Evolutionary conservation across 768 basidiomycete genomes (phyloP).

Genomic region (Peribolospora kevripleyi): DNA sequence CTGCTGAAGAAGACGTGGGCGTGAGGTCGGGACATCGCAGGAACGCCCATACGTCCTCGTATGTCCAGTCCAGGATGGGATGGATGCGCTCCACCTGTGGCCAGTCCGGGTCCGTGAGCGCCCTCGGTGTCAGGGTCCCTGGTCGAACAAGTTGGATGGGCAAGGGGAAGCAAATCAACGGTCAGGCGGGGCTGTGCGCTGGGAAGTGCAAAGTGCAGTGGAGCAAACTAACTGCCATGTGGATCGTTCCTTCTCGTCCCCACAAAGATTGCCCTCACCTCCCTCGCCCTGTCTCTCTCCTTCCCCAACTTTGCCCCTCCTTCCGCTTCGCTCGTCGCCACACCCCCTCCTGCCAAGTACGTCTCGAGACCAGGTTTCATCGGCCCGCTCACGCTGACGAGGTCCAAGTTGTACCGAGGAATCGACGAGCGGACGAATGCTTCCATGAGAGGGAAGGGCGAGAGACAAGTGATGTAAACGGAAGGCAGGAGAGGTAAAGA

Average conservation of each 20-base stretch:
- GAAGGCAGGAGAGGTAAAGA: conserved; percentile 20
- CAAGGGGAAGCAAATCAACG: neutral
- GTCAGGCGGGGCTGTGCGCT: neutral
- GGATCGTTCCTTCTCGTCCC: conserved; percentile 79
- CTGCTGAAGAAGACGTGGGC: neutral
- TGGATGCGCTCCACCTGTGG: conserved; percentile 72
- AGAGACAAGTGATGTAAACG: conserved; percentile 76
- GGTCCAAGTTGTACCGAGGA: conserved; percentile 43
- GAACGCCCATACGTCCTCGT: conserved; percentile 71
- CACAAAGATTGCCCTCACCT: conserved; percentile 57
- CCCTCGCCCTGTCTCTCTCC: conserved; percentile 2
- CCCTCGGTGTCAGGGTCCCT: conserved; percentile 49
- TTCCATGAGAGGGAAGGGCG: conserved; percentile 66
- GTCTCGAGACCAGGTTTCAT: conserved; percentile 32
- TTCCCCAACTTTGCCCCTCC: neutral
- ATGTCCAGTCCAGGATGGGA: conserved; percentile 89
- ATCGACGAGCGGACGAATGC: conserved; percentile 46
- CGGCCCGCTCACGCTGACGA: conserved; percentile 34
- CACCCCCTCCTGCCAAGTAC: conserved; percentile 5
- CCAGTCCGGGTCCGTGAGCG: conserved; percentile 74
- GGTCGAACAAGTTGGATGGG: neutral
- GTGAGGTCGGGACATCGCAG: conserved; percentile 24
- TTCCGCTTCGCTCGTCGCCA: too few relatives aligned
- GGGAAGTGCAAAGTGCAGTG: neutral
- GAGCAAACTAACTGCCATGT: conserved; percentile 54